phyloP scores from a whole-genome alignment of 148 eudicot species.

The Nepenthes mirabilis region DNA sequence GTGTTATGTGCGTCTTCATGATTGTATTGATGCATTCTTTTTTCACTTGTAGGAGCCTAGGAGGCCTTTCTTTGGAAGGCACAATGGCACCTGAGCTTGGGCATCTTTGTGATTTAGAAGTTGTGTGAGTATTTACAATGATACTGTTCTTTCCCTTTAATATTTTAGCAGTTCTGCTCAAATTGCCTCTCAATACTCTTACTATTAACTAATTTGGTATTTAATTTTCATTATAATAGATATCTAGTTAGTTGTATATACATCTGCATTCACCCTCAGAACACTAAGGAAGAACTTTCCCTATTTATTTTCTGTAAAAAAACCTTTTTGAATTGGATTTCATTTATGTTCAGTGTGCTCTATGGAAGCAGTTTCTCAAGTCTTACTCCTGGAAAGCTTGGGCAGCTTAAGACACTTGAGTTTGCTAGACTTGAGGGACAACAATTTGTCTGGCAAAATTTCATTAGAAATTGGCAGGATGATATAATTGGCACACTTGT shows the following conservation, averaged over 20 bases:
- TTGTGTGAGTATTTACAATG: slow-evolving; percentile 38
- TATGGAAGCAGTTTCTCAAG: slow-evolving; percentile 59
- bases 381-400: slow-evolving; percentile 55
- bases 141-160: not conserved
- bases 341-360: slow-evolving; percentile 42
- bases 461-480: slow-evolving; percentile 52
- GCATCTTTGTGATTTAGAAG: slow-evolving; percentile 45
- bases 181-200: not conserved
- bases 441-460: slow-evolving; percentile 56
- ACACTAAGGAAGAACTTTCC: not conserved
- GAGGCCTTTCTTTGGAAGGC: slow-evolving; percentile 56
- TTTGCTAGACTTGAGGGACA: slow-evolving; percentile 75
- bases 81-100: slow-evolving; percentile 53
- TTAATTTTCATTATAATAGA: no score
- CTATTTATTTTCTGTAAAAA: not conserved
- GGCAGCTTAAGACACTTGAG: slow-evolving; percentile 47
- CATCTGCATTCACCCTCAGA: not conserved
- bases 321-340: slow-evolving; percentile 10
- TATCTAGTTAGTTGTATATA: not conserved
- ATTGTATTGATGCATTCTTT: not conserved
- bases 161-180: not conserved
- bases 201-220: not conserved
- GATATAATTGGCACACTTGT: slow-evolving; percentile 55
- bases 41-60: slow-evolving; percentile 32
- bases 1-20: no score